These are phyloP conservation scores for Blastomyces percursus DNA, from an alignment of 2,329 filamentous ascomycete species.

Conservation along the genomic window DNA sequence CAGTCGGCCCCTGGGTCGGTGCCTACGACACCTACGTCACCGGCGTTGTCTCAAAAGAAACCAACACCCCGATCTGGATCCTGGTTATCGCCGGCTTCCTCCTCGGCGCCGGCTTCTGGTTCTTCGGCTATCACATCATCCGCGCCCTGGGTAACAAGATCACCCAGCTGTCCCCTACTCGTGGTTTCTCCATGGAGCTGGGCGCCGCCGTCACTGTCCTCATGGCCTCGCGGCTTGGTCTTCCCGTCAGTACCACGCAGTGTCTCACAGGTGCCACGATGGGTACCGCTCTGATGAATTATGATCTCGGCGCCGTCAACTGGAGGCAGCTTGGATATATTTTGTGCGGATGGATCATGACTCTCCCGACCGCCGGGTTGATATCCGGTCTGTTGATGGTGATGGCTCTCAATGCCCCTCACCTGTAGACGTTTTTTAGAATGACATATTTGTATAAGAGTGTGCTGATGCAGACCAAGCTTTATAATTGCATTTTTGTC, in stretches of 20 bases:
- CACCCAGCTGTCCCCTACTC: slow-evolving; percentile 30
- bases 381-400: slow-evolving; percentile 31
- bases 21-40: slow-evolving; percentile 29
- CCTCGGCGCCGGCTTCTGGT: slow-evolving; percentile 33
- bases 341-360: slow-evolving; percentile 36
- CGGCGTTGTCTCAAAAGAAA: slow-evolving; percentile 22
- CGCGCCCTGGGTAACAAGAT: slow-evolving; percentile 33
- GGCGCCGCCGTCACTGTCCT: slow-evolving; percentile 33
- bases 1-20: slow-evolving; percentile 32
- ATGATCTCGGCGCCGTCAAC: slow-evolving; percentile 33
- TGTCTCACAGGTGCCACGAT: slow-evolving; percentile 28
- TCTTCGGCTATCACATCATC: slow-evolving; percentile 34
- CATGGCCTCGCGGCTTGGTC: slow-evolving; percentile 24
- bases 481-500: not conserved
- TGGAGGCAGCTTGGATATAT: slow-evolving; percentile 36
- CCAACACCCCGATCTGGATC: slow-evolving; percentile 32
- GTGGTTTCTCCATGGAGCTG: slow-evolving; percentile 32
- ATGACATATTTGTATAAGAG: not conserved
- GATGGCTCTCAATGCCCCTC: slow-evolving; percentile 35
- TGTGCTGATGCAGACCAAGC: not conserved
- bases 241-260: slow-evolving; percentile 31
- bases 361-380: slow-evolving; percentile 34
- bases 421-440: slow-evolving; percentile 17
- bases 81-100: slow-evolving; percentile 29
- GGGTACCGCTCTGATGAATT: slow-evolving; percentile 30